Conservation (phyloP, 2,329 filamentous ascomycete species). For the Dothideomycetes sp. region DNA sequence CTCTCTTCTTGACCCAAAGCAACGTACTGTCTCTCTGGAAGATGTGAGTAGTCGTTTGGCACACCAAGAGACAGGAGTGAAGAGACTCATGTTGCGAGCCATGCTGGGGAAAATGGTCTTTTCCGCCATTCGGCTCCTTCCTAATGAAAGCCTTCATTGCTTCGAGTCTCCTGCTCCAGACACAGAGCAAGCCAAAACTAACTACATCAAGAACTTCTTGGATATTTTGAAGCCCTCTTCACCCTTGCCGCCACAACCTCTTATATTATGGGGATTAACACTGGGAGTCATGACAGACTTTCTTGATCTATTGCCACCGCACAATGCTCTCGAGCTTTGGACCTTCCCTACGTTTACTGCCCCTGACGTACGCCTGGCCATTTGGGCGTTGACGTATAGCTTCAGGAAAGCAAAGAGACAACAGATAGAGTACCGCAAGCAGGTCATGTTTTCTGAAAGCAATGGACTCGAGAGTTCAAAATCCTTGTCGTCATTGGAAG, state of each 20-base stretch:
- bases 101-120: conserved; percentile 60
- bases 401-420: conserved; percentile 44
- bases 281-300: conserved; percentile 60
- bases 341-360: conserved; percentile 60
- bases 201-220: not conserved
- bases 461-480: no score
- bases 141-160: conserved; percentile 52
- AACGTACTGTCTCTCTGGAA: conserved; percentile 54
- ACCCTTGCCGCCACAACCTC: conserved; percentile 33
- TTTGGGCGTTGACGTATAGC: conserved; percentile 51
- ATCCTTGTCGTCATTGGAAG: conserved; percentile 17
- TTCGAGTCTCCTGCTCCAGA: conserved; percentile 28
- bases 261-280: conserved; percentile 61
- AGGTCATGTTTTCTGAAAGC: no score
- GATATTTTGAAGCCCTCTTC: not conserved
- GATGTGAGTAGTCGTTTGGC: conserved; percentile 55
- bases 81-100: conserved; percentile 45
- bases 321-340: conserved; percentile 54
- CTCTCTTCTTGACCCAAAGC: conserved; percentile 49
- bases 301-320: conserved; percentile 56
- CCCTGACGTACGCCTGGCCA: conserved; percentile 49
- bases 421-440: conserved; percentile 16
- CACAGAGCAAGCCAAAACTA: not conserved
- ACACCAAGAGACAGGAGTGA: conserved; percentile 45
- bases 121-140: conserved; percentile 53